Evolutionary conservation across 2,329 filamentous ascomycete species (phyloP).

Genomic region (Fusarium lateritium): DNA sequence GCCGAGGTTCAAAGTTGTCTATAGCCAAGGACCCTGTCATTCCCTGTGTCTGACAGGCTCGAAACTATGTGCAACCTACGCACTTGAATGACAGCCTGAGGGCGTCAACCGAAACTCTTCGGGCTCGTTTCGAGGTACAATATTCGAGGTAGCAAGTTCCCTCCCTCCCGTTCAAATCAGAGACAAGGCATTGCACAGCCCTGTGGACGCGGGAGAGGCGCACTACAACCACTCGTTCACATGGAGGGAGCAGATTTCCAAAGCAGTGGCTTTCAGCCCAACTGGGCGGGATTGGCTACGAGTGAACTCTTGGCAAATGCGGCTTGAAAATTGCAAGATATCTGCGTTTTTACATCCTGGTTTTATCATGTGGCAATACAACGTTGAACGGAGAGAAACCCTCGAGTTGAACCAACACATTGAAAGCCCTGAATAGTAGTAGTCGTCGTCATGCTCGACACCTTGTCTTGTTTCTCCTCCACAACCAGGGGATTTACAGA

Average conservation of each 20-base stretch:
- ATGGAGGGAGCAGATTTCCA: slow-evolving; percentile 15
- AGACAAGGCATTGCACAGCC: slow-evolving; percentile 9
- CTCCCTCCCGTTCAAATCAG: slow-evolving; percentile 4
- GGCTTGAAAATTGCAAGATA: slow-evolving; percentile 29
- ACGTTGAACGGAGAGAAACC: slow-evolving; percentile 26
- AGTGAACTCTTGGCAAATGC: slow-evolving; percentile 38
- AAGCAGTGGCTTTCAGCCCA: slow-evolving; percentile 32
- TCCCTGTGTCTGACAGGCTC: slow-evolving; percentile 38
- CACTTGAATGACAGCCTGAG: slow-evolving; percentile 4
- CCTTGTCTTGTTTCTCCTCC: not conserved
- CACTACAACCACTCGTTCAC: slow-evolving; percentile 22
- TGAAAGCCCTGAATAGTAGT: slow-evolving; percentile 8
- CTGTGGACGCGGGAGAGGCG: slow-evolving; percentile 33
- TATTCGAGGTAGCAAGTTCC: slow-evolving; percentile 14
- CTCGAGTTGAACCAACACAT: slow-evolving; percentile 12
- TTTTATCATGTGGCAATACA: slow-evolving; percentile 41
- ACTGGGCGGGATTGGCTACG: slow-evolving; percentile 36
- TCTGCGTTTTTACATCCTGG: slow-evolving; percentile 19
- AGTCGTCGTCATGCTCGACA: not conserved
- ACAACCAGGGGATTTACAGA: not conserved
- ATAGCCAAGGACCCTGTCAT: slow-evolving; percentile 35
- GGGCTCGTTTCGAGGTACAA: slow-evolving; percentile 22
- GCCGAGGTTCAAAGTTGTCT: slow-evolving; percentile 28
- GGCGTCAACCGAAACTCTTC: slow-evolving; percentile 40
- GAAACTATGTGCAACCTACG: slow-evolving; percentile 7